Evolutionary conservation across 805 yeast species (phyloP), one percentile per base, ranked within the genome.

Genomic region (Ogataea sp.): DNA sequence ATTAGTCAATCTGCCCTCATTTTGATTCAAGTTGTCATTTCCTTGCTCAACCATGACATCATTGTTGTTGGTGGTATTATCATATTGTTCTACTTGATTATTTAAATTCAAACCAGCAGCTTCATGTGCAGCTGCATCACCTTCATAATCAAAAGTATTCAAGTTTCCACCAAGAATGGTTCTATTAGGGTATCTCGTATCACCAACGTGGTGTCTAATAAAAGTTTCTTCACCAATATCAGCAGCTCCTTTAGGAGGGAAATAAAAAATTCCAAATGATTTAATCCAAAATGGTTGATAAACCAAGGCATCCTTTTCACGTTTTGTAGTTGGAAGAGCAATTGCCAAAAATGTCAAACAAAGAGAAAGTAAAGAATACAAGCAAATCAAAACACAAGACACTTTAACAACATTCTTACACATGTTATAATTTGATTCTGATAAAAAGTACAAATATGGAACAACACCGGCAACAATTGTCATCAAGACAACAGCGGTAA

Each of bases 231-330:
- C 51, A 28, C 59, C 61, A 13, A 43, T 43, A 17, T 61, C 61
- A 8, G 70, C 63, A 2, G 86, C 76, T 38, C 68, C 67, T 42
- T 68, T 70, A 44, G 67, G 65, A 13, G 79, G 80, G 59, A 68
- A 83, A 58, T 83, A 83, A 37, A 65, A 60, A 15, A 79, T 69
- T 20, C 61, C 51, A 48, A 82, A 80, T 5, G 76, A 69, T 55
- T 78, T 78, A 51, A 83, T 78, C 93, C 93, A 83, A 72, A 80
- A 79, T 28, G 94, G 86, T 53, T 78, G 84, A 55, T 75, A 82
- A 36, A 73, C 52, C 48, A 73, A 68, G 29, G 79, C 65, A 32
- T 61, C 55, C 44, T 67, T 69, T 43, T 75, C 76, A 29, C 59
- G 62, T 26, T 61, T 43, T 6, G 83, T 73, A 17, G 86, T 78